Evolutionary conservation across 2,329 filamentous ascomycete genomes (phyloP), one percentile per base, ranked within the genome.

Genomic region (Pseudopithomyces chartarum): DNA sequence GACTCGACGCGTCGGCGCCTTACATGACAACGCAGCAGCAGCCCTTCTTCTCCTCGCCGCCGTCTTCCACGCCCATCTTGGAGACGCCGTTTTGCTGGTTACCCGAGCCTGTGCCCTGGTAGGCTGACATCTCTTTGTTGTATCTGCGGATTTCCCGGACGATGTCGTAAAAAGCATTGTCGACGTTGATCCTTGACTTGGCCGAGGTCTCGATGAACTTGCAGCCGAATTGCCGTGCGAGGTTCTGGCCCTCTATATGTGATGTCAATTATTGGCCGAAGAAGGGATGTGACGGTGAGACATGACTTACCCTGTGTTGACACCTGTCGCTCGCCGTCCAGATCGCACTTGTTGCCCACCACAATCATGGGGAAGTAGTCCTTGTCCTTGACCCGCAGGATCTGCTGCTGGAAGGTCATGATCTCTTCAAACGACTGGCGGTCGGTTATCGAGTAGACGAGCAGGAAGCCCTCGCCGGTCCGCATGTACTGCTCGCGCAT

Each of bases 401-500:
- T 99, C 80, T 99, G 95, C 84, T 98, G 93, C 80, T 98, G 93
- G 81, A 98, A 98, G 47, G 92, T 97, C 80, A 92, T 90, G 78
- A 99, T 98, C 82, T 99, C 95, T 77, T 99, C 94, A 73, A 97
- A 98, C 72, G 91, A 96, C 80, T 97, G 93, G 73, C 93, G 87
- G 73, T 94, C 97, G 55, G 91, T 97, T 82, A 99, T 99, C 67
- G 93, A 97, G 84, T 98, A 98, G 73, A 98, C 92, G 52, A 99
- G 88, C 73, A 99, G 82, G 81, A 99, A 99, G 52, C 95, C 95
- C 80, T 99, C 95, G 76, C 95, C 95, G 22, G 94, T 98, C 73
- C 95, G 89, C 94, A 99, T 99, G 85, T 98, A 99, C 81, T 98
- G 95, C 83, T 99, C 95, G 75, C 95, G 87, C 95, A 99, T 98